Conservation (phyloP, 1,139 yeast genomes). For the Meyerozyma smithsonii region DNA sequence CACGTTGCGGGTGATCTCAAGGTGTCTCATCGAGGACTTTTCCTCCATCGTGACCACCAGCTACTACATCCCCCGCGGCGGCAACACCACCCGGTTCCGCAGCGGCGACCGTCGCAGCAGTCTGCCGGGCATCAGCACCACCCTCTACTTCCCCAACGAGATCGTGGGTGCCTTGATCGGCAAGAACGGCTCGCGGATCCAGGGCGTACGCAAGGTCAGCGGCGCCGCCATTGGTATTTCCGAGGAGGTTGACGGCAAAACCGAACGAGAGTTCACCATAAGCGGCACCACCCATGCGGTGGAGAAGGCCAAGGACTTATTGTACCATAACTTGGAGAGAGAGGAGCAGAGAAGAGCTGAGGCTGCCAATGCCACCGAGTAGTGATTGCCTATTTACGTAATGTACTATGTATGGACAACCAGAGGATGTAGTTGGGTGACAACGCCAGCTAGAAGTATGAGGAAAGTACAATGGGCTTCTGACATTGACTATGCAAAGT, state of each 20-base stretch:
- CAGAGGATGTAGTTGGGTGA: too few species aligned
- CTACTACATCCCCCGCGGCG: constrained; percentile 57
- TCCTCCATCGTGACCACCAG: constrained; percentile 61
- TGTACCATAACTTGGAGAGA: constrained; percentile 70
- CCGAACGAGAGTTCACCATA: constrained; percentile 69
- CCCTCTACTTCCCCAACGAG: constrained; percentile 58
- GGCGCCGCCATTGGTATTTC: constrained; percentile 82
- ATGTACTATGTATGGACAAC: too few species aligned
- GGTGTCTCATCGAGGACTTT: constrained; percentile 73
- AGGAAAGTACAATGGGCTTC: too few species aligned
- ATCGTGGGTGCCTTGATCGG: constrained; percentile 92
- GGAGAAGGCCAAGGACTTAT: constrained; percentile 63
- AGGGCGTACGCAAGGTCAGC: constrained; percentile 75
- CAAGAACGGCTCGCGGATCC: constrained; percentile 79
- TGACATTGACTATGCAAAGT: too few species aligned
- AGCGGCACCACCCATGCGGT: constrained; percentile 61
- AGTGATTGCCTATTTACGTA: neutral
- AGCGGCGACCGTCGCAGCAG: constrained; percentile 1
- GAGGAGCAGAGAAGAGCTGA: constrained; percentile 67
- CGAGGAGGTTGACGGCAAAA: constrained; percentile 60
- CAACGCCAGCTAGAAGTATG: too few species aligned
- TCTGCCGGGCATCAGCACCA: constrained; percentile 8
- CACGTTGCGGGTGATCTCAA: constrained; percentile 58
- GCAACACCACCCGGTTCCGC: constrained; percentile 6
- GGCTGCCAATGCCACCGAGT: constrained; percentile 7